Conservation (phyloP, 2,329 filamentous ascomycete species). For the Pseudogymnoascus sp. region DNA sequence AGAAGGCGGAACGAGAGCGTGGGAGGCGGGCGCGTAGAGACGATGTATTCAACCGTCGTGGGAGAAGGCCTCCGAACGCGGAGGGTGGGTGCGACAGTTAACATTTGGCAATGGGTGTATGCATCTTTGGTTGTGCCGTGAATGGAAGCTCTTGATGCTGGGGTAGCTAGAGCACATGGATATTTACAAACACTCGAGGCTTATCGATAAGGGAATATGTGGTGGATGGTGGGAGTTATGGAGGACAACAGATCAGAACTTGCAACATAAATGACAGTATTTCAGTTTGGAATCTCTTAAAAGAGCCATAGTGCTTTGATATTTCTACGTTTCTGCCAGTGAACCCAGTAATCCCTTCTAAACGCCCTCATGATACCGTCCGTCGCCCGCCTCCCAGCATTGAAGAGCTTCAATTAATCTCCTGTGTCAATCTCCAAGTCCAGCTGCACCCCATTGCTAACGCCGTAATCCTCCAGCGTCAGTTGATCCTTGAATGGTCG, state of each 20-base stretch:
- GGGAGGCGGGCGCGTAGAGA: slow-evolving; percentile 65
- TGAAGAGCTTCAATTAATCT: slow-evolving; percentile 19
- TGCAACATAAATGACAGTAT: background rate
- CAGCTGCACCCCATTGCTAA: slow-evolving; percentile 70
- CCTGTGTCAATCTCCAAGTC: slow-evolving; percentile 32
- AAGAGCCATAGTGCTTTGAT: background rate
- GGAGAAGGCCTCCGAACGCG: slow-evolving; percentile 64
- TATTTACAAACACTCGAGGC: slow-evolving; percentile 5
- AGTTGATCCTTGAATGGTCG: slow-evolving; percentile 88
- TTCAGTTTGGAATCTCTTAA: background rate
- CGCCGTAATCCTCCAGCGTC: slow-evolving; percentile 84
- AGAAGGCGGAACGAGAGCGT: slow-evolving; percentile 42
- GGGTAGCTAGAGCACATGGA: background rate
- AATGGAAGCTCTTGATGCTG: slow-evolving; percentile 6
- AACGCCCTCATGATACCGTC: slow-evolving; percentile 6
- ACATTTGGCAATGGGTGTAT: slow-evolving; percentile 40
- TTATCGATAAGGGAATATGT: slow-evolving; percentile 11
- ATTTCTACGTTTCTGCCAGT: background rate
- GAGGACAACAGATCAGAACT: background rate
- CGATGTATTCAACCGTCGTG: slow-evolving; percentile 86
- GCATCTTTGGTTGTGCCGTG: slow-evolving; percentile 9
- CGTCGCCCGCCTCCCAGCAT: background rate
- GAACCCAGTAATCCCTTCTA: background rate
- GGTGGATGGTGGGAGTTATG: background rate
- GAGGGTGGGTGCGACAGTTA: slow-evolving; percentile 53